These are phyloP conservation scores for Colletotrichum theobromicola DNA, from an alignment of 2,329 filamentous ascomycete species.

Conservation along the genomic window DNA sequence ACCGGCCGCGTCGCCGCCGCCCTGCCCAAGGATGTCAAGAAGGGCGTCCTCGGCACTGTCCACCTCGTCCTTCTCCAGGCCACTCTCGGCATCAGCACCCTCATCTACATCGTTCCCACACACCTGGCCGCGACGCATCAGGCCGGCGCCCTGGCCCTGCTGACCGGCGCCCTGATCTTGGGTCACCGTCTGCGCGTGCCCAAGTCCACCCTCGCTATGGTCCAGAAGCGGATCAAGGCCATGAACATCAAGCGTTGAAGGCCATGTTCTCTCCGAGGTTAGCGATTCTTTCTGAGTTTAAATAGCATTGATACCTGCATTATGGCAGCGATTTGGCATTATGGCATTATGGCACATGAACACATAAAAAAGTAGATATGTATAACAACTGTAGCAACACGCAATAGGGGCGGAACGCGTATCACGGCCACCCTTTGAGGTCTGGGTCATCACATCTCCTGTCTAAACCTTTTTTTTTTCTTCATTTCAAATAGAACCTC, in stretches of 20 bases:
- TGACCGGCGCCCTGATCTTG: constrained; percentile 82
- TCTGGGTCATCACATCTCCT: background rate
- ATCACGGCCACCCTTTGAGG: background rate
- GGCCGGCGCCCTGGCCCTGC: constrained; percentile 82
- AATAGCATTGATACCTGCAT: background rate
- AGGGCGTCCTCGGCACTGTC: constrained; percentile 78
- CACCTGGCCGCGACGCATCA: constrained; percentile 91
- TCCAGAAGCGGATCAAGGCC: constrained; percentile 54
- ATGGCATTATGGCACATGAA: constrained; percentile 9
- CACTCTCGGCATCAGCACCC: constrained; percentile 83
- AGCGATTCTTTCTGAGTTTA: background rate
- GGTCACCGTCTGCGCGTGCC: constrained; percentile 81
- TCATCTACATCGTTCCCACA: constrained; percentile 92
- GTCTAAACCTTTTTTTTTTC: background rate
- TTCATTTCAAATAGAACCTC: constrained; percentile 4
- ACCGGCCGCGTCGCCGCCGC: constrained; percentile 61
- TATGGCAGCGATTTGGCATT: background rate
- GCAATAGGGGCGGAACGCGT: background rate
- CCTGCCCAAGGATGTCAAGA: constrained; percentile 68
- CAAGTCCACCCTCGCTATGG: constrained; percentile 63
- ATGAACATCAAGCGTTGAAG: background rate
- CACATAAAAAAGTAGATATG: background rate
- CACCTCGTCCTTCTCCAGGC: constrained; percentile 86
- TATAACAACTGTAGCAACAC: constrained; percentile 14
- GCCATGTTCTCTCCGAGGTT: background rate